These are phyloP conservation scores for Phaeophleospora eucalypticola DNA, from an alignment of 2,329 filamentous ascomycete species.

Conservation along the genomic window DNA sequence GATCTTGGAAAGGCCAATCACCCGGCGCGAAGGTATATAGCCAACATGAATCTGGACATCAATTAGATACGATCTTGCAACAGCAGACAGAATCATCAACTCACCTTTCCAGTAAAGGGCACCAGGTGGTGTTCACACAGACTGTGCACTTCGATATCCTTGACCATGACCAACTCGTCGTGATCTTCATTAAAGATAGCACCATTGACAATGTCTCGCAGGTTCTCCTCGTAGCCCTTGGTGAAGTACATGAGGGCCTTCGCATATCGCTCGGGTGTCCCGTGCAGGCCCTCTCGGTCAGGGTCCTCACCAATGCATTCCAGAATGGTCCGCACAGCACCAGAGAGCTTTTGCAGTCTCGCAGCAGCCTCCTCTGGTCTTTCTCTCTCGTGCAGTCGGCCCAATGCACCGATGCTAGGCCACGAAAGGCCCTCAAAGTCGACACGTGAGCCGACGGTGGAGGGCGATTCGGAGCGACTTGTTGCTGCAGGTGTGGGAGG, in stretches of 20 bases:
- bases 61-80: constrained; percentile 1
- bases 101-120: constrained; percentile 89
- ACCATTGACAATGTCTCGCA: constrained; percentile 83
- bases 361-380: constrained; percentile 56
- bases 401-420: constrained; percentile 42
- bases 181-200: constrained; percentile 96
- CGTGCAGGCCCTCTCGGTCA: constrained; percentile 59
- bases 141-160: constrained; percentile 92
- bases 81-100: background rate
- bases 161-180: constrained; percentile 95
- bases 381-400: constrained; percentile 29
- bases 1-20: constrained; percentile 93
- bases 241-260: constrained; percentile 96
- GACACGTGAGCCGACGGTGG: constrained; percentile 48
- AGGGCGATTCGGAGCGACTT: constrained; percentile 48
- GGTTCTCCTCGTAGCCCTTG: constrained; percentile 93
- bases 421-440: constrained; percentile 56
- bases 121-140: constrained; percentile 97
- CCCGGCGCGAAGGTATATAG: constrained; percentile 86
- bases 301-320: constrained; percentile 65
- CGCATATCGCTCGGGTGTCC: constrained; percentile 79
- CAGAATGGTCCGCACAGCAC: constrained; percentile 59
- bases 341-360: constrained; percentile 57
- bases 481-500: constrained; percentile 51
- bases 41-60: constrained; percentile 88